Percentiles rank a stretch among this genome's conserved stretches.
Conservation (phyloP, 1,284 basidiomycete genomes). For the Pyrrhoderma lamaoense region DNA sequence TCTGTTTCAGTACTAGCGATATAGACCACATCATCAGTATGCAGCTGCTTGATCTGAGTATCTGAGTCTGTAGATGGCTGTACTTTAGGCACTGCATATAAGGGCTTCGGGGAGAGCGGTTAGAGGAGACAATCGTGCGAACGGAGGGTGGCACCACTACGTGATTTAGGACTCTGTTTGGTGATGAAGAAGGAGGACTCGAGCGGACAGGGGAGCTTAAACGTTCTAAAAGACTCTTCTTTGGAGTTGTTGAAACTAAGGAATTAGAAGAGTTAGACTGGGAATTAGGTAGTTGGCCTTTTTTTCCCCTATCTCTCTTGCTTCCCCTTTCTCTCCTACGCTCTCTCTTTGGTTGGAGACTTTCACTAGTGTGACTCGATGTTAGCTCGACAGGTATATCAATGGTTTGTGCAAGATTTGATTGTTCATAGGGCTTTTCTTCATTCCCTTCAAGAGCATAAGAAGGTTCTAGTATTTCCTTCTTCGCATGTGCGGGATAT, state of each 20-base stretch:
- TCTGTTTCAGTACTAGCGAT: neutral
- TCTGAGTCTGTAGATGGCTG: neutral
- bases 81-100: neutral
- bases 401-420: neutral
- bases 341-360: neutral
- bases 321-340: conserved; percentile 16
- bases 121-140: too few species aligned
- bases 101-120: too few species aligned
- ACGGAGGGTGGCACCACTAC: too few species aligned
- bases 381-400: neutral
- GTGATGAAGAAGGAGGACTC: neutral
- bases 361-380: neutral
- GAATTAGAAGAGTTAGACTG: neutral
- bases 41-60: neutral
- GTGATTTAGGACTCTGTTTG: too few species aligned
- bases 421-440: neutral
- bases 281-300: neutral
- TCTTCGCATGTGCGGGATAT: neutral
- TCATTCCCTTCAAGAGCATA: neutral
- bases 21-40: too few species aligned
- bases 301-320: conserved; percentile 10
- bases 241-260: conserved; percentile 1
- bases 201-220: conserved; percentile 13
- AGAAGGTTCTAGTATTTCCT: neutral
- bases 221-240: conserved; percentile 16